Conservation (phyloP, 1,284 basidiomycete species). For the Ustilago curta region DNA sequence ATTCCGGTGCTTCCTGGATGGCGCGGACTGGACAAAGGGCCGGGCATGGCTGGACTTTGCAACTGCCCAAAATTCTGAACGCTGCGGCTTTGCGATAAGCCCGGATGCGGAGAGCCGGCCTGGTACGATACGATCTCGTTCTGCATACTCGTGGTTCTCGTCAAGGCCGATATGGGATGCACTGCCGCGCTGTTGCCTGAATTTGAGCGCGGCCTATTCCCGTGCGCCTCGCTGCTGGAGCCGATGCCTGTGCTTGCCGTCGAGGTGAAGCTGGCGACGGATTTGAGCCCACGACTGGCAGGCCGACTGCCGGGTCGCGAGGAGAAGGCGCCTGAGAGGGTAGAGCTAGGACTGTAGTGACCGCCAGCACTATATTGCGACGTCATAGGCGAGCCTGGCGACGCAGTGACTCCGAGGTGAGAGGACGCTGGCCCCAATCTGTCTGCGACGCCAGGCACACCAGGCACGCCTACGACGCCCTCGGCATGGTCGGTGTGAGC, state of each 20-base stretch:
- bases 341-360: constrained; percentile 50
- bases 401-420: constrained; percentile 38
- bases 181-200: constrained; percentile 23
- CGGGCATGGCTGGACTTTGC: constrained; percentile 31
- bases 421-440: constrained; percentile 18
- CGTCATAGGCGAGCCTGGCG: constrained; percentile 37
- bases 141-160: constrained; percentile 48
- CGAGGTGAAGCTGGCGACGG: constrained; percentile 54
- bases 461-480: constrained; percentile 21
- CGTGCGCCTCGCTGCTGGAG: constrained; percentile 22
- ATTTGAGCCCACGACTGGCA: constrained; percentile 50
- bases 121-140: constrained; percentile 35
- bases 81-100: constrained; percentile 44
- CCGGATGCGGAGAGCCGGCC: constrained; percentile 18
- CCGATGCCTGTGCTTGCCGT: constrained; percentile 36
- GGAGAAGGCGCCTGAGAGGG: constrained; percentile 51
- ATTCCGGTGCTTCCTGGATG: constrained; percentile 19
- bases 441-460: constrained; percentile 24
- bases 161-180: constrained; percentile 41
- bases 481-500: constrained; percentile 16
- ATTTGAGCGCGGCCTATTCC: constrained; percentile 34
- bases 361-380: constrained; percentile 27
- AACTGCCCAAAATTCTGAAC: constrained; percentile 38
- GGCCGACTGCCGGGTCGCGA: constrained; percentile 52
- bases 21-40: constrained; percentile 31